Percentiles rank a stretch among this genome's conserved stretches.
Evolutionary conservation across 306 rosid species (phyloP).

Genomic region (Abrus precatorius): DNA sequence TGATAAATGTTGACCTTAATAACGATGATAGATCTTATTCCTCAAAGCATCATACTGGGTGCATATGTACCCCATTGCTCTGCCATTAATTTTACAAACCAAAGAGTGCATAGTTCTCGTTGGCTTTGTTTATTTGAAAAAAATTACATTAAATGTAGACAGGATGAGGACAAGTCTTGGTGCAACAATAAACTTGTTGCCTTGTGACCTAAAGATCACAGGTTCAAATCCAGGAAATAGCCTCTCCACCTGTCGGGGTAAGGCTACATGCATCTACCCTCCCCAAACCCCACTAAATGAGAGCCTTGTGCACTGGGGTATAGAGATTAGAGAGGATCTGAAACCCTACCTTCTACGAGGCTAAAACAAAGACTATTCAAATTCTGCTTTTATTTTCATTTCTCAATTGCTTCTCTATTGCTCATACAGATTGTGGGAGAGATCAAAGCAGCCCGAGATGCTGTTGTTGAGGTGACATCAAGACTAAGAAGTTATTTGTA

Average conservation of each 20-base stretch:
- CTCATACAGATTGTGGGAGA: slow-evolving; percentile 84
- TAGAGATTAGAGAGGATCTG: slow-evolving; percentile 25
- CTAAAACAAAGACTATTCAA: slow-evolving; percentile 36
- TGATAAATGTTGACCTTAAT: slow-evolving; percentile 40
- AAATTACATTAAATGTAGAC: slow-evolving; percentile 26
- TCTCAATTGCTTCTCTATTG: slow-evolving; percentile 44
- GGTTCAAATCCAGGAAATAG: neutral
- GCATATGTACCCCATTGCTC: slow-evolving; percentile 7
- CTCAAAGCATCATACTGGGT: slow-evolving; percentile 38
- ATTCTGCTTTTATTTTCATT: slow-evolving; percentile 34
- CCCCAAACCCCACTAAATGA: neutral
- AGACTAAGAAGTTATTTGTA: slow-evolving; percentile 82
- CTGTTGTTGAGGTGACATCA: slow-evolving; percentile 93
- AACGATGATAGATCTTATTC: slow-evolving; percentile 33
- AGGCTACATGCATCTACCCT: neutral
- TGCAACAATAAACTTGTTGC: neutral
- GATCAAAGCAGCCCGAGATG: slow-evolving; percentile 91
- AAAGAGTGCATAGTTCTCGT: slow-evolving; percentile 18
- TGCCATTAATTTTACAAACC: slow-evolving; percentile 17
- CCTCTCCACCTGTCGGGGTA: neutral
- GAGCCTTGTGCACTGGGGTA: neutral
- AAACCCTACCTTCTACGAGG: slow-evolving; percentile 36
- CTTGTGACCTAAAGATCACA: neutral
- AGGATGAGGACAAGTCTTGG: slow-evolving; percentile 14
- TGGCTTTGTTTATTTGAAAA: slow-evolving; percentile 28